Conservation (phyloP, 2,329 filamentous ascomycete genomes). For the Blastomyces parvus region DNA sequence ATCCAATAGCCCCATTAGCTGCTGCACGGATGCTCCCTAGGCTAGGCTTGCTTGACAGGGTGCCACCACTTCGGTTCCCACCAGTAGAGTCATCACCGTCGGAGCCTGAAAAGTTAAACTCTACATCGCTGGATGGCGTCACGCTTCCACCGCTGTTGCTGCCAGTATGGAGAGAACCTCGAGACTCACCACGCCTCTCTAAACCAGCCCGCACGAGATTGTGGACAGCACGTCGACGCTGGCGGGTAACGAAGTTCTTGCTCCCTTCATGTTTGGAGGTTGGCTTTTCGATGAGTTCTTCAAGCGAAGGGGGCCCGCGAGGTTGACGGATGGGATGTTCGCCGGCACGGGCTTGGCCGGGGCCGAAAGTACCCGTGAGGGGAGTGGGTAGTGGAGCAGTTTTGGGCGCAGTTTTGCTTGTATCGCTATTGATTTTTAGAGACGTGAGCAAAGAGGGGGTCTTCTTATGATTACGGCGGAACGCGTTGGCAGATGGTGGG, state of each 20-base stretch:
- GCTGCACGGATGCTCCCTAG: conserved; percentile 66
- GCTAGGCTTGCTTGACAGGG: conserved; percentile 66
- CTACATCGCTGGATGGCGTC: conserved; percentile 79
- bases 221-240: conserved; percentile 82
- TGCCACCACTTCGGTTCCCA: conserved; percentile 28
- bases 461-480: conserved; percentile 92
- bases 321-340: conserved; percentile 93
- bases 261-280: conserved; percentile 91
- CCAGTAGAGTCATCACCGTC: conserved; percentile 53
- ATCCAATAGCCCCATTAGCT: conserved; percentile 77
- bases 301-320: conserved; percentile 79
- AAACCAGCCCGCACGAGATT: conserved; percentile 85
- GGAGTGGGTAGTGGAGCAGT: conserved; percentile 75
- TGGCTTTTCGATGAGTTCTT: conserved; percentile 81
- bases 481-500: conserved; percentile 80
- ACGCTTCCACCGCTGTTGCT: conserved; percentile 56
- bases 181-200: conserved; percentile 64
- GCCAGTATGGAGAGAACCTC: conserved; percentile 55
- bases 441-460: conserved; percentile 54
- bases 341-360: conserved; percentile 83
- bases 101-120: conserved; percentile 50
- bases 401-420: conserved; percentile 51
- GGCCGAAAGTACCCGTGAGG: conserved; percentile 76
- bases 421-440: conserved; percentile 39
- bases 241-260: conserved; percentile 90